A percentile compares a stretch with the other conserved stretches of the same genome.
Conservation (phyloP, 208 protist species). For the Trypanosoma platydactyli region DNA sequence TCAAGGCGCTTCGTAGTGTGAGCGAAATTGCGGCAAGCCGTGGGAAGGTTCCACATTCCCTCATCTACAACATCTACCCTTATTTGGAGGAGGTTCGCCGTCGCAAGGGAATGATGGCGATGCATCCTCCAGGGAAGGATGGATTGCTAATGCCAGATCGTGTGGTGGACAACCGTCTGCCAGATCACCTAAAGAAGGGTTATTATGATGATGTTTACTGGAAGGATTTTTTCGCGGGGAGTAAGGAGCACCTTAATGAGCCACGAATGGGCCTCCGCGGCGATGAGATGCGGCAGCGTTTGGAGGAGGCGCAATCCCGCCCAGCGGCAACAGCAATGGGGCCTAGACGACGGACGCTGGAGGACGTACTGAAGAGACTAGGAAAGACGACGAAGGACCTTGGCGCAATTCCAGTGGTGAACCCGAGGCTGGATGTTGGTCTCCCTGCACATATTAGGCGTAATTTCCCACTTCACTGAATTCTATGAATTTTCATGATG, state of each 20-base stretch:
- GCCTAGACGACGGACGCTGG: constrained; percentile 76
- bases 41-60: constrained; percentile 91
- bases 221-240: constrained; percentile 93
- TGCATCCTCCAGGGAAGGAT: constrained; percentile 91
- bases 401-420: constrained; percentile 78
- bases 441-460: constrained; percentile 88
- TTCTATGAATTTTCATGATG: neutral
- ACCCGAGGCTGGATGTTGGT: constrained; percentile 81
- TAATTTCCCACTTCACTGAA: constrained; percentile 81
- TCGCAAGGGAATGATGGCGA: constrained; percentile 93
- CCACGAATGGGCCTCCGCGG: constrained; percentile 89
- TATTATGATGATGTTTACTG: constrained; percentile 95
- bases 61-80: constrained; percentile 93
- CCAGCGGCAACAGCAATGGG: constrained; percentile 29
- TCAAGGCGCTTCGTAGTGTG: constrained; percentile 87
- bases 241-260: constrained; percentile 88
- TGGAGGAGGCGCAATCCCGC: constrained; percentile 48
- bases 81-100: constrained; percentile 92
- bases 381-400: constrained; percentile 84
- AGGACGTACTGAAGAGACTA: constrained; percentile 80
- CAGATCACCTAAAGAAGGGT: constrained; percentile 92
- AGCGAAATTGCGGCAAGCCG: constrained; percentile 91
- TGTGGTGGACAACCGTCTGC: constrained; percentile 91
- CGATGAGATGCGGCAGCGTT: constrained; percentile 80
- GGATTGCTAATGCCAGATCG: constrained; percentile 90